Conservation (phyloP, 108 stramenopile species). For the Discostella pseudostelligera region DNA sequence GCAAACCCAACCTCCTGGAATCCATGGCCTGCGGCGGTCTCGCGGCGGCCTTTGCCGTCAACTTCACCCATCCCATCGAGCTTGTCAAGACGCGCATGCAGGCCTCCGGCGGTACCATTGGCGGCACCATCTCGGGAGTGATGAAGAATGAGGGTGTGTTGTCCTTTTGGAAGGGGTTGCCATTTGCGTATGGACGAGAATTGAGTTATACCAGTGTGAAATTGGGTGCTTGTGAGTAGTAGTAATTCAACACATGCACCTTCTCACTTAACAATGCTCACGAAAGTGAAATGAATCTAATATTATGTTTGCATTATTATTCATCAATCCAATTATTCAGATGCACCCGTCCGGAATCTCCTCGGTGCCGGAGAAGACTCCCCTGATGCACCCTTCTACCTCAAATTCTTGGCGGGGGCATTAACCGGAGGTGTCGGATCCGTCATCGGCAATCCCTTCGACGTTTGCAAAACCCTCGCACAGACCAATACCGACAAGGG, state of each 20-base stretch:
- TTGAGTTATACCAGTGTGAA: slow-evolving; percentile 87
- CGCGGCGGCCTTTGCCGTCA: slow-evolving; percentile 76
- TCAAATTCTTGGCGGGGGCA: slow-evolving; percentile 88
- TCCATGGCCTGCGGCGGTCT: slow-evolving; percentile 79
- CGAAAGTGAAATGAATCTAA: no score
- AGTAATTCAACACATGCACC: not conserved
- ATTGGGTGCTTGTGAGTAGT: slow-evolving; percentile 65
- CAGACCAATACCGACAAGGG: slow-evolving; percentile 80
- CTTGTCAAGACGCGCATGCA: slow-evolving; percentile 94
- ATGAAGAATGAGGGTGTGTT: slow-evolving; percentile 70
- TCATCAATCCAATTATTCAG: slow-evolving; percentile 8
- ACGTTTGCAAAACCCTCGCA: slow-evolving; percentile 89
- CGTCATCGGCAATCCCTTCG: slow-evolving; percentile 86
- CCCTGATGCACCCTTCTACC: slow-evolving; percentile 69
- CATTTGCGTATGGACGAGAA: slow-evolving; percentile 87
- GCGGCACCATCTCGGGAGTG: slow-evolving; percentile 39
- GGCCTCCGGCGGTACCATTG: slow-evolving; percentile 65
- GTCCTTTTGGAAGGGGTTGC: slow-evolving; percentile 89
- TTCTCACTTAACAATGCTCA: no score
- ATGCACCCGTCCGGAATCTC: slow-evolving; percentile 63
- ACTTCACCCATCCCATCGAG: slow-evolving; percentile 85
- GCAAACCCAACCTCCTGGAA: slow-evolving; percentile 64
- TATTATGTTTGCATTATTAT: not conserved
- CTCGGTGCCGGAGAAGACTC: slow-evolving; percentile 65
- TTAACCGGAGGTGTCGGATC: slow-evolving; percentile 86